Conservation (phyloP, 345 rosid genomes). For the Gossypium rotundifolium region DNA sequence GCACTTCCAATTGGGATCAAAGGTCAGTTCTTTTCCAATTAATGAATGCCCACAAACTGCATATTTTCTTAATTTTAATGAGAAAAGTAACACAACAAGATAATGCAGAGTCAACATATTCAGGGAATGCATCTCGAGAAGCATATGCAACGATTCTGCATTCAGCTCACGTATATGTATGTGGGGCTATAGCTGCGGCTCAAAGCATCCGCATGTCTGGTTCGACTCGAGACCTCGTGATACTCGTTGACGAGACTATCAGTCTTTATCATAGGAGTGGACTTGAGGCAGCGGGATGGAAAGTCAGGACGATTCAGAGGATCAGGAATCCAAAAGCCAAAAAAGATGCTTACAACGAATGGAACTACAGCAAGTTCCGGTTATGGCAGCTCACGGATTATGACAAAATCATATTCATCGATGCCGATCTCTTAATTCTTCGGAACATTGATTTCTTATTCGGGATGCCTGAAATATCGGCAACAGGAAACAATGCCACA, state of each 20-base stretch:
- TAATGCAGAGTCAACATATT: constrained; percentile 41
- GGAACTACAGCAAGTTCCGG: constrained; percentile 96
- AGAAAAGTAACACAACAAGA: neutral
- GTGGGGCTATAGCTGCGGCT: constrained; percentile 90
- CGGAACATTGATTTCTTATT: constrained; percentile 46
- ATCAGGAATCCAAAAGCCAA: constrained; percentile 97
- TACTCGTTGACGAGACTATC: constrained; percentile 77
- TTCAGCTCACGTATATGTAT: constrained; percentile 77
- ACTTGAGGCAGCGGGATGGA: constrained; percentile 90
- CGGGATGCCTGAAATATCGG: constrained; percentile 7
- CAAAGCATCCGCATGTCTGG: constrained; percentile 91
- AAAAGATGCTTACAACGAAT: constrained; percentile 90
- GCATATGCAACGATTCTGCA: constrained; percentile 45
- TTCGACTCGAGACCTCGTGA: constrained; percentile 83
- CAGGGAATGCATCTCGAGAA: constrained; percentile 59
- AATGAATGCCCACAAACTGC: neutral
- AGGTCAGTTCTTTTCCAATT: constrained; percentile 32
- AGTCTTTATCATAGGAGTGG: constrained; percentile 77
- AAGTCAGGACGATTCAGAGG: constrained; percentile 66
- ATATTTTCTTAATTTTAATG: neutral
- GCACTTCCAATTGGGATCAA: constrained; percentile 69
- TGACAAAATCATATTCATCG: constrained; percentile 86
- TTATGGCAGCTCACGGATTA: constrained; percentile 96
- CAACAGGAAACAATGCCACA: constrained; percentile 8
- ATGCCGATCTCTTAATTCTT: constrained; percentile 78